Percentiles rank a stretch among this genome's conserved stretches.
phyloP scores from a whole-genome alignment of 805 yeast species.

The Lipomyces sp. region DNA sequence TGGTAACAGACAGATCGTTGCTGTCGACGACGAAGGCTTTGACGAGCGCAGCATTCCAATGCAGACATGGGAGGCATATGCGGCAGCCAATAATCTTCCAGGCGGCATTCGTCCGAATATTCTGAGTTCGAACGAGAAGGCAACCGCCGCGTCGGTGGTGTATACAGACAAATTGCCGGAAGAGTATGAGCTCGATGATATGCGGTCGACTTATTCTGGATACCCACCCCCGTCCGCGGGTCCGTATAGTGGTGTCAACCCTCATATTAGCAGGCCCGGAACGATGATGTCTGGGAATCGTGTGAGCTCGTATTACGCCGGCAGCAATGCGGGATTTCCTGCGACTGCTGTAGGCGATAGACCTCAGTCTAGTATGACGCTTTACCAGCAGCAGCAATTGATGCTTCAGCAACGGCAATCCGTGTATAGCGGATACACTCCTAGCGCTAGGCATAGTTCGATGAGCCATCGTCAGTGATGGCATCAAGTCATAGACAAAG shows the following conservation, averaged over 20 bases:
- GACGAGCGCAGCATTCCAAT: slow-evolving; percentile 47
- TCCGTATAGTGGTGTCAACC: slow-evolving; percentile 18
- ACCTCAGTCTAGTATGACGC: slow-evolving; percentile 18
- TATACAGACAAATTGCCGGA: slow-evolving; percentile 38
- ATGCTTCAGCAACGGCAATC: slow-evolving; percentile 16
- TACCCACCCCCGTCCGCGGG: slow-evolving; percentile 27
- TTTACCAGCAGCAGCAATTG: slow-evolving; percentile 22
- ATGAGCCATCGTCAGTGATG: background rate
- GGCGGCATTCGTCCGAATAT: slow-evolving; percentile 41
- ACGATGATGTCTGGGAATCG: slow-evolving; percentile 7
- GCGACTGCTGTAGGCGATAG: background rate
- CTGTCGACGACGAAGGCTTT: slow-evolving; percentile 46
- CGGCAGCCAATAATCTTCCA: slow-evolving; percentile 46
- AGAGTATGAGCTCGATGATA: slow-evolving; percentile 46
- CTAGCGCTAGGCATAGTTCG: background rate
- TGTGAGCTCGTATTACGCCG: slow-evolving; percentile 1
- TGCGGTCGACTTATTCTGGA: slow-evolving; percentile 38
- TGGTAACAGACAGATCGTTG: slow-evolving; percentile 54
- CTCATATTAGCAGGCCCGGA: background rate
- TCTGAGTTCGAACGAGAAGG: slow-evolving; percentile 26
- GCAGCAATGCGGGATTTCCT: slow-evolving; percentile 2
- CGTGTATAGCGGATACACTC: background rate
- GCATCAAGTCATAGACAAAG: background rate
- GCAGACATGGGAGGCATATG: slow-evolving; percentile 49
- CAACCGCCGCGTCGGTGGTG: slow-evolving; percentile 8